Evolutionary conservation across 2,329 filamentous ascomycete species (phyloP).

Genomic region (Alternaria arbusti): DNA sequence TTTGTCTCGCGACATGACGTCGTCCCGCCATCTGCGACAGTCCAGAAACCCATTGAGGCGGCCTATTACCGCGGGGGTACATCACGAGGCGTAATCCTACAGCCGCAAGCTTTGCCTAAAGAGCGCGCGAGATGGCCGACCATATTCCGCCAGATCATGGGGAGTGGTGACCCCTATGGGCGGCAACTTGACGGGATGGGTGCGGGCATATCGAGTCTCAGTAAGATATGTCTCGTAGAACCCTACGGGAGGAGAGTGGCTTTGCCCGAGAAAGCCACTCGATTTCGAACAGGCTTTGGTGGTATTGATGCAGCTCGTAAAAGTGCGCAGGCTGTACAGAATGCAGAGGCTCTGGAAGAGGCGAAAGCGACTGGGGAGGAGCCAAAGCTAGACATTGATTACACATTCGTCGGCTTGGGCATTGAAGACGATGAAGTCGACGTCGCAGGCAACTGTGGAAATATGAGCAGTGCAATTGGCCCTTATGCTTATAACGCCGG

Average conservation of each 20-base stretch:
- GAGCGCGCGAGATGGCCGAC: slow-evolving; percentile 56
- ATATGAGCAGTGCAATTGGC: slow-evolving; percentile 74
- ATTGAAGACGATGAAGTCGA: slow-evolving; percentile 68
- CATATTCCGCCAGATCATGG: slow-evolving; percentile 65
- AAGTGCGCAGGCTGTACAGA: slow-evolving; percentile 3
- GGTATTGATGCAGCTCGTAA: slow-evolving; percentile 18
- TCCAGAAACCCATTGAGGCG: slow-evolving; percentile 46
- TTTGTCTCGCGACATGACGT: slow-evolving; percentile 15
- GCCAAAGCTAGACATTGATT: slow-evolving; percentile 63
- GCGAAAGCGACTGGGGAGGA: neutral
- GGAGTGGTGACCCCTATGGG: slow-evolving; percentile 69
- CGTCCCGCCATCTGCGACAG: slow-evolving; percentile 1
- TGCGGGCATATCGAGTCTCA: slow-evolving; percentile 71
- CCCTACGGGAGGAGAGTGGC: slow-evolving; percentile 21
- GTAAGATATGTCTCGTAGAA: slow-evolving; percentile 73
- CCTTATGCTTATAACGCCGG: slow-evolving; percentile 67
- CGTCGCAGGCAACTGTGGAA: slow-evolving; percentile 75
- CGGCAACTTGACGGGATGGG: slow-evolving; percentile 77
- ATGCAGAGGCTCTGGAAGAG: slow-evolving; percentile 3
- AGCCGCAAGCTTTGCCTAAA: slow-evolving; percentile 58
- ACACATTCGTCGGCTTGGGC: slow-evolving; percentile 74
- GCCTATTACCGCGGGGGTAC: slow-evolving; percentile 72
- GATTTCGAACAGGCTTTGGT: slow-evolving; percentile 14
- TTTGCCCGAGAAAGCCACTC: neutral
- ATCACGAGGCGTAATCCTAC: slow-evolving; percentile 70